Evolutionary conservation across 768 basidiomycete species (phyloP).

Genomic region (Pulveroboletus frians): DNA sequence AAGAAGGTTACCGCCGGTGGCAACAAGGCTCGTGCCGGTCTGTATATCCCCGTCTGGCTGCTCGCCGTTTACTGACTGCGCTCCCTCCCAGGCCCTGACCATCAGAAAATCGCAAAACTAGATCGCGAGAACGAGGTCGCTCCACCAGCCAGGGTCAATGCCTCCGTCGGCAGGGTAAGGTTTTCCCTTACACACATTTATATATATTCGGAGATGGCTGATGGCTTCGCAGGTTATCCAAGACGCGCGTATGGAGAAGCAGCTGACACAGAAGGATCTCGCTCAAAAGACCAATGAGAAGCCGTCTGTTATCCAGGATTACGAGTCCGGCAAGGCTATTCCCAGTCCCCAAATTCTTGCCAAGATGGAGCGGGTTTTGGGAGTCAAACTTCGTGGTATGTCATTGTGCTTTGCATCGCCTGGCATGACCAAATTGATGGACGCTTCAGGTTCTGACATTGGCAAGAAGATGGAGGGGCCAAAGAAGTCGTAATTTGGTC

Average conservation of each 20-base stretch:
- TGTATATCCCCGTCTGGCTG: slow-evolving; percentile 10
- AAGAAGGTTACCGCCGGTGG: slow-evolving; percentile 64
- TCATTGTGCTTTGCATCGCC: slow-evolving; percentile 2
- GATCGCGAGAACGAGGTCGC: slow-evolving; percentile 95
- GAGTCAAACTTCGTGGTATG: slow-evolving; percentile 85
- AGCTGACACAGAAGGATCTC: slow-evolving; percentile 86
- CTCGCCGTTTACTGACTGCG: neutral
- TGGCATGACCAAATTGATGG: slow-evolving; percentile 1
- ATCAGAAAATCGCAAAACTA: slow-evolving; percentile 89
- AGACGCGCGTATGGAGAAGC: slow-evolving; percentile 68
- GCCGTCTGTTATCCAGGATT: slow-evolving; percentile 80
- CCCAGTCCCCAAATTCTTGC: slow-evolving; percentile 82
- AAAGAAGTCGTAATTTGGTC: slow-evolving; percentile 60
- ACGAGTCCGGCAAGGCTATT: slow-evolving; percentile 83
- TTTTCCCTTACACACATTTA: neutral
- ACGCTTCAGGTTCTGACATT: slow-evolving; percentile 60
- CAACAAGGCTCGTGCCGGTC: slow-evolving; percentile 78
- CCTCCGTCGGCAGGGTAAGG: slow-evolving; percentile 67
- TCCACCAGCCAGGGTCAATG: slow-evolving; percentile 75
- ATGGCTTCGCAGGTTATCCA: slow-evolving; percentile 64
- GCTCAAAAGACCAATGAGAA: slow-evolving; percentile 94
- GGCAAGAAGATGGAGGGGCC: slow-evolving; percentile 80
- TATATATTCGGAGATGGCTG: neutral
- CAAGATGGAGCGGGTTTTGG: slow-evolving; percentile 83
- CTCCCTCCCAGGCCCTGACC: slow-evolving; percentile 69